Base-by-base conservation (phyloP, 2,329 filamentous ascomycete species). In the Cordyceps pruinosa region DNA sequence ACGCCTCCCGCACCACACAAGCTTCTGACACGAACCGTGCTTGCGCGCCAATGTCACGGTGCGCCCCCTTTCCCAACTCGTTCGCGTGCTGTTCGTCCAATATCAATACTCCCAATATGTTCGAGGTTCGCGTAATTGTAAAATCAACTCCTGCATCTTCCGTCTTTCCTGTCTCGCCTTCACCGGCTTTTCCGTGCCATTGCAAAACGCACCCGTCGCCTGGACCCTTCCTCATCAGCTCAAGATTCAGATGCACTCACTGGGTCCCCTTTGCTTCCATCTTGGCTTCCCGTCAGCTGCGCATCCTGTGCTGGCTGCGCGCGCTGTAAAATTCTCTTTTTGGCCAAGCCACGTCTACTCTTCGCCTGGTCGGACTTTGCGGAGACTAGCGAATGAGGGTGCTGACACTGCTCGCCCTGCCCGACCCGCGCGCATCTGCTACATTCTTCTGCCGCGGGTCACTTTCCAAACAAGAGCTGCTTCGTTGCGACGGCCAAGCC, bases 1-100 rank as follows among this genome's bases (percentile, higher is more conserved):
- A 56, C 54, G 54, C 54, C 46, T 57, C 54, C 54, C 46, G 54
- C 37, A 32, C 30, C 28, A 15, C 48, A 42, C 54, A 57, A 45
- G 54, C 54, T 50, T 57, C 46, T 49, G 45, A 49, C 53, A 56
- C 42, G 26, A 42, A 26, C 35, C 44, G 53, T 48, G 45, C 53
- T 56, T n/a, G n/a, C n/a, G n/a, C n/a, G n/a, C n/a, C 45, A 53
- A 13, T 53, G 49, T n/a, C 39, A 32, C 44, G 49, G 26, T 25
- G 50, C 21, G 42, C 48, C 25, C 19, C 41, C 19, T 25, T 34
- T 45, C 12, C 25, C n/a, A 21, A 42, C 7, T 39, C 41, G 52
- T 55, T 55, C 52, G 52, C 28, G 32, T 23, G 17, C 30, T 37
- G 52, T 55, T 55, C 52, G 52, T 55, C 52, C 42, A 46, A 55